Percentiles rank a stretch among this genome's conserved stretches.
Evolutionary conservation across 176 grass and related monocot genomes (phyloP).

Genomic region (Triticum monococcum): DNA sequence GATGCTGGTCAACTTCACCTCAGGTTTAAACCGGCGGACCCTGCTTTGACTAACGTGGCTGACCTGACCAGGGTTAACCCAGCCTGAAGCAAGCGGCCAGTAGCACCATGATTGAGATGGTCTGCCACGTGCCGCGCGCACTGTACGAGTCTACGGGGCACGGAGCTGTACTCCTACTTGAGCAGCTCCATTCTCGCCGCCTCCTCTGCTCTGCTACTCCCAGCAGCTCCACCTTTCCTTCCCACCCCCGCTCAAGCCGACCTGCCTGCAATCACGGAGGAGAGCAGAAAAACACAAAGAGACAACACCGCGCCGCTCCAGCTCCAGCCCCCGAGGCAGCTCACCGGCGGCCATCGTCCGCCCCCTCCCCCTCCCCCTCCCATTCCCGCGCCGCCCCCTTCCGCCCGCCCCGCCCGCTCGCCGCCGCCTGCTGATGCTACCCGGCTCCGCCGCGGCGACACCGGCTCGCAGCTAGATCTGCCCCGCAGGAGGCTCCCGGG

Average conservation of each 20-base stretch:
- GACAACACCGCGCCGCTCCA: neutral
- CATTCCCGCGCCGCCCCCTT: neutral
- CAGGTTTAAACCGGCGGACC: too few relatives aligned
- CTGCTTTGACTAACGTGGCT: too few relatives aligned
- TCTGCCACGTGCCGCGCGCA: neutral
- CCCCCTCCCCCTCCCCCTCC: neutral
- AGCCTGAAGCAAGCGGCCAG: too few relatives aligned
- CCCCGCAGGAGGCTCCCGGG: neutral
- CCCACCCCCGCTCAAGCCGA: conserved; percentile 11
- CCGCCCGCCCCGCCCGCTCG: neutral
- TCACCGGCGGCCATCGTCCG: conserved; percentile 8
- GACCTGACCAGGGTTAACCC: too few relatives aligned
- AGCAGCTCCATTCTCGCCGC: neutral
- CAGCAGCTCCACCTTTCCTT: conserved; percentile 25
- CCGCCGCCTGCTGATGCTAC: conserved; percentile 1
- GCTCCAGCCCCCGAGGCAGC: conserved; percentile 12
- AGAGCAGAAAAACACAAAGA: neutral
- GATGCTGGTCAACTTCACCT: too few relatives aligned
- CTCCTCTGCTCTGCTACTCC: neutral
- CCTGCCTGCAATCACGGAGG: neutral
- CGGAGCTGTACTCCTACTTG: neutral
- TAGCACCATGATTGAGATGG: too few relatives aligned
- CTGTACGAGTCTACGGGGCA: neutral
- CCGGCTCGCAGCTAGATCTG: conserved; percentile 40
- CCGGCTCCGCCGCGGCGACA: neutral